Evolutionary conservation across 1,284 basidiomycete genomes (phyloP), one percentile per base, ranked within the genome.

Genomic region (Cryptococcus neoformans): DNA sequence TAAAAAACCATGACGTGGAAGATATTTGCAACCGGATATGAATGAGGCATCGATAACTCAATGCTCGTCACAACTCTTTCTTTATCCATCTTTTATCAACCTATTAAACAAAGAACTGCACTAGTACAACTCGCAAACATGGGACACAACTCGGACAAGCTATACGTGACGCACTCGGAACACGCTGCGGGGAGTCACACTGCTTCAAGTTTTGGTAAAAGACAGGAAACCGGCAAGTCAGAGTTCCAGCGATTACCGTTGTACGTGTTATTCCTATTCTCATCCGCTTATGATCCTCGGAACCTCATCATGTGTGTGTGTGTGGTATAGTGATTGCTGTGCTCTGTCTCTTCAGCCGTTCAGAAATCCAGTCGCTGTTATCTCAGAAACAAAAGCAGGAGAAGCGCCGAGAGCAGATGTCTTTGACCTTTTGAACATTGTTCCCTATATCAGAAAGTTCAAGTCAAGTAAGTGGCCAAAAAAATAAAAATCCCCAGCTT

Each of bases 311-410:
- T n/a, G n/a, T 51, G 8, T 37, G 21, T 12, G 36, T 8, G 21
- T 36, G n/a, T 16, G n/a, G 12, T 44, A 44, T 2, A 75, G 76
- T 67, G 92, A 97, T 78, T 95, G 88, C 68, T 98, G 94, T 66
- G 87, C 92, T 0, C 83, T 97, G 38, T 92, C 92, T 6, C 89
- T 95, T 62, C 92, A 95, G 72, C 90, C 89, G 1, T 97, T 96
- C 74, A 82, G 81, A 21, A 87, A 91, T 67, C 94, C 94, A 0
- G 93, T 96, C 6, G 92, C 90, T 66, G 89, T 90, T 1, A 82
- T 76, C 36, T 67, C 70, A 10, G 69, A 75, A 5, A 64, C 73
- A 47, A 54, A 66, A 58, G 51, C 69, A 60, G 57, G 75, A 54
- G 65, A 78, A 71, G 49, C 70, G 57, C 57, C 71, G 48, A 56